Evolutionary conservation across 495 filamentous ascomycete species (phyloP), one percentile per base, ranked within the genome.

Genomic region (Talaromyces proteolyticus): DNA sequence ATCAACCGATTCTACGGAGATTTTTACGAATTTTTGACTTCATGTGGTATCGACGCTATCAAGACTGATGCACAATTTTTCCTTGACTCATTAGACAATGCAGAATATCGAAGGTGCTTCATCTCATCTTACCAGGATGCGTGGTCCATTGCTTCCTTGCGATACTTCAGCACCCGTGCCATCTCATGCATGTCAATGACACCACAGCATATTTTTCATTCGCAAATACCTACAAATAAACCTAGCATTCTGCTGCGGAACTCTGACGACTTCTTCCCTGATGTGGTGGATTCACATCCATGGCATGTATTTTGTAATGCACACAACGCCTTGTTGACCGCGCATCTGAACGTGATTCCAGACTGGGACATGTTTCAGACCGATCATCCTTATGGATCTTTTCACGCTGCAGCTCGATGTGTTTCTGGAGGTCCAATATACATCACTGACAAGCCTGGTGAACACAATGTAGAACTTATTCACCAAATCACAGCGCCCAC

Each of bases 361-460:
- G 93, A 98, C 65, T 98, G 93, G 93, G 93, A 97, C 65, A 97
- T 98, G 93, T 98, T 98, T 65, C 93, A 98, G 61, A 95, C 93
- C 1, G 71, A 71, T 21, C 88, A 92, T 58, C 70, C 77, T 2
- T 93, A 87, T 56, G 84, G 84, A 1, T 76, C 75, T 0, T 93
- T 91, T 66, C 93, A 98, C 47, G 93, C 87, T 23, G 90, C 93
- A 10, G 91, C 89, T 10, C 77, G 93, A 14, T 95, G 89, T 64
- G 79, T 98, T 8, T 88, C 84, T 44, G 93, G 93, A 1, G 93
- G 93, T 2, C 93, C 92, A 0, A 82, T 98, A 36, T 95, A 91
- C 52, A 88, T 98, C 57, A 97, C 93, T 3, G 93, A 98, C 58
- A 77, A 80, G 10, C 92, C 91, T 0, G 89, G 88, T 4, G 67